Evolutionary conservation across 208 protist genomes (phyloP).

Genomic region (Trypanosomatidae sp.): DNA sequence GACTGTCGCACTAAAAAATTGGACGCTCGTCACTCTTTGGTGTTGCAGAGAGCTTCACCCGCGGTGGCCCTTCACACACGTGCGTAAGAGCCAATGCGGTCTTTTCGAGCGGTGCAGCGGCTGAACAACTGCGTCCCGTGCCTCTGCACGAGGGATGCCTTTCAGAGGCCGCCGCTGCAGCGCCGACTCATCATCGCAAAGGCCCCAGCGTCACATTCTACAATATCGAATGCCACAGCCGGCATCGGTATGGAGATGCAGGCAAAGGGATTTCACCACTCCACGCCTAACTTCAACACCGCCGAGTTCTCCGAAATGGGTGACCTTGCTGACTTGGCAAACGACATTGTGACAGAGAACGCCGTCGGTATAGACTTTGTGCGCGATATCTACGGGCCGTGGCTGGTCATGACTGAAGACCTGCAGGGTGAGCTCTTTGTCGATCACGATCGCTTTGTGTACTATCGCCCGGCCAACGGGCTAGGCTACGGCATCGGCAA

Average conservation of each 20-base stretch:
- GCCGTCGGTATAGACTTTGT: constrained; percentile 58
- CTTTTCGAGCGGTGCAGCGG: not conserved
- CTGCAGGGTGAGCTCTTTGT: constrained; percentile 87
- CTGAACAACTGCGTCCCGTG: not conserved
- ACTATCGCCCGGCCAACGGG: constrained; percentile 81
- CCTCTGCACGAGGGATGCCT: not conserved
- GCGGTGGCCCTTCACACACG: not conserved
- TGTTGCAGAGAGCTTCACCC: not conserved
- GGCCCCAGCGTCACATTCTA: not conserved
- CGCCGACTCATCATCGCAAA: not conserved
- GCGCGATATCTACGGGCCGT: constrained; percentile 79
- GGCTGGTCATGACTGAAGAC: constrained; percentile 87
- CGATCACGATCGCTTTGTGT: constrained; percentile 84
- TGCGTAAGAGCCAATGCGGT: not conserved
- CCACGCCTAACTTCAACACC: constrained; percentile 75
- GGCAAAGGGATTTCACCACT: constrained; percentile 54
- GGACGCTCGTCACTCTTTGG: not conserved
- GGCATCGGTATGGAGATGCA: constrained; percentile 30
- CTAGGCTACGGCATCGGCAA: constrained; percentile 86
- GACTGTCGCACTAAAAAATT: not conserved
- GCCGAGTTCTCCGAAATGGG: constrained; percentile 23
- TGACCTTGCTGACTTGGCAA: constrained; percentile 27
- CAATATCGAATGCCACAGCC: not conserved
- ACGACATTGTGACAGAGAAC: constrained; percentile 61
- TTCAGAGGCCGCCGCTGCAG: not conserved